phyloP scores from a whole-genome alignment of 2,329 filamentous ascomycete species.

The Exophiala mesophila region DNA sequence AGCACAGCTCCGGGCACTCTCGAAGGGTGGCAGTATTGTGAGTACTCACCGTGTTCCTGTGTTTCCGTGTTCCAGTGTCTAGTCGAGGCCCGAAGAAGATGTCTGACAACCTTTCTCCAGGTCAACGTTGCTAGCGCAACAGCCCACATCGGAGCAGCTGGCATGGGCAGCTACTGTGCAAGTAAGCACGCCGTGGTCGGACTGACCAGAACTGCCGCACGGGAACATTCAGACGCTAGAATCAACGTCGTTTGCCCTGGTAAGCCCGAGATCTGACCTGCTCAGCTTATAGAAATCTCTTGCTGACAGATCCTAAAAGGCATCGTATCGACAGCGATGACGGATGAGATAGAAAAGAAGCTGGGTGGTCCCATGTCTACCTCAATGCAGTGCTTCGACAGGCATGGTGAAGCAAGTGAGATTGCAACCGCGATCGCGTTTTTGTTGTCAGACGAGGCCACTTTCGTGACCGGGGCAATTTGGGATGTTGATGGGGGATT shows the following conservation, averaged over 20 bases:
- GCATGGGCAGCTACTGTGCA: slow-evolving; percentile 38
- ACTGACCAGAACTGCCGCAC: slow-evolving; percentile 37
- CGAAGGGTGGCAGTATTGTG: slow-evolving; percentile 32
- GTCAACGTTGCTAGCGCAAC: slow-evolving; percentile 39
- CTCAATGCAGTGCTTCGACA: background rate
- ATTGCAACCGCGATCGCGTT: slow-evolving; percentile 42
- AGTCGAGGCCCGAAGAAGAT: no score
- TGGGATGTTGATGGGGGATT: slow-evolving; percentile 44
- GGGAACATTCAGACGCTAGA: slow-evolving; percentile 21
- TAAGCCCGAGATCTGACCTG: slow-evolving; percentile 1
- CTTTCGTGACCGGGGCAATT: slow-evolving; percentile 43
- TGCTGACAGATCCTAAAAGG: background rate
- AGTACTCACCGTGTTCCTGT: background rate
- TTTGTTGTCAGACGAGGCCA: slow-evolving; percentile 41
- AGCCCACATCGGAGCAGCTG: slow-evolving; percentile 30
- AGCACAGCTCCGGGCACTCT: slow-evolving; percentile 38
- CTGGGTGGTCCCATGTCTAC: background rate
- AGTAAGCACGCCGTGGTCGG: slow-evolving; percentile 42
- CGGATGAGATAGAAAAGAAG: background rate
- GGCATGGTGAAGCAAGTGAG: slow-evolving; percentile 26
- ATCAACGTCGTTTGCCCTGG: background rate
- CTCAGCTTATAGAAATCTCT: background rate
- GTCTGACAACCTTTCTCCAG: background rate
- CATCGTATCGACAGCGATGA: background rate
- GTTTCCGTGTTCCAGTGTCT: no score